phyloP scores from a whole-genome alignment of 2,329 filamentous ascomycete genomes.

The Cordyceps cateniannulata region DNA sequence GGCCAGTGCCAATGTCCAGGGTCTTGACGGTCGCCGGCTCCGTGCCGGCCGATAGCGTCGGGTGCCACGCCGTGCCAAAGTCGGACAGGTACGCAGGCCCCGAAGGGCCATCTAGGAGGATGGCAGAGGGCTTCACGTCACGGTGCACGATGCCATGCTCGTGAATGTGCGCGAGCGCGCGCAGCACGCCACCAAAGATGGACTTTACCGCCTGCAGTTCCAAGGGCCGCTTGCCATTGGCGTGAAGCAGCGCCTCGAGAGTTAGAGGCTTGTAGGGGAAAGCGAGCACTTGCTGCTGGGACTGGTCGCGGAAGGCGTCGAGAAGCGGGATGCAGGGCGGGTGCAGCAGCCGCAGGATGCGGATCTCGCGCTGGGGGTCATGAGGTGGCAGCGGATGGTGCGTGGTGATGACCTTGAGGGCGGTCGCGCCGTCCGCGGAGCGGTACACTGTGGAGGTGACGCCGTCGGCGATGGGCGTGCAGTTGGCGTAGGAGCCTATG shows the following conservation, averaged over 20 bases:
- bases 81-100: constrained; percentile 78
- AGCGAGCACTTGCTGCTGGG: constrained; percentile 67
- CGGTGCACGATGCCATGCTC: constrained; percentile 74
- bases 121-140: constrained; percentile 88
- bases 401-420: constrained; percentile 80
- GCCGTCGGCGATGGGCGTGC: constrained; percentile 55
- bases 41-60: constrained; percentile 45
- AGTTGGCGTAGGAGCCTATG: constrained; percentile 49
- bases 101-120: constrained; percentile 61
- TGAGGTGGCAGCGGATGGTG: constrained; percentile 72
- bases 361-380: constrained; percentile 71
- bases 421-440: constrained; percentile 42
- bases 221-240: constrained; percentile 25
- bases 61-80: constrained; percentile 87
- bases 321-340: constrained; percentile 59
- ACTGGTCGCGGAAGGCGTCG: constrained; percentile 65
- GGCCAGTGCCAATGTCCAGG: constrained; percentile 86
- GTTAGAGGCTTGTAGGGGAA: constrained; percentile 80
- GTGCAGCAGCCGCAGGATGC: constrained; percentile 58
- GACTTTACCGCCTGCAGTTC: no score
- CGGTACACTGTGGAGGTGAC: constrained; percentile 81
- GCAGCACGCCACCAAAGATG: constrained; percentile 62
- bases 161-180: constrained; percentile 67
- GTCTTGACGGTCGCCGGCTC: constrained; percentile 71
- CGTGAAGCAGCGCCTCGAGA: constrained; percentile 59